Evolutionary conservation across 2,329 filamentous ascomycete genomes (phyloP), one percentile per base, ranked within the genome.

Genomic region (Colletotrichum tropicale): DNA sequence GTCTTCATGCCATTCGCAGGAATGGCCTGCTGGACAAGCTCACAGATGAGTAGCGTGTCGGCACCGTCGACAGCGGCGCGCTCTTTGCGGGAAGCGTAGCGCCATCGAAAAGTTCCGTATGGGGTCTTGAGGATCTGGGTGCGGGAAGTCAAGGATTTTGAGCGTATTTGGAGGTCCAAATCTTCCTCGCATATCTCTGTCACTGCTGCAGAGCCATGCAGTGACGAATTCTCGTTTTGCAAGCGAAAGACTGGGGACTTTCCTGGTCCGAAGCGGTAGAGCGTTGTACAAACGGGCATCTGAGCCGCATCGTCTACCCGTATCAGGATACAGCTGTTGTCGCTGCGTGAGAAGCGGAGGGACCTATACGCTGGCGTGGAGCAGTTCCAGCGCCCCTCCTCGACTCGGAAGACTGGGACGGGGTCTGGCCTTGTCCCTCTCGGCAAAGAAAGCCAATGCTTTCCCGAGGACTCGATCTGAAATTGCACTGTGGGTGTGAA

Each of bases 211-310:
- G 30, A 18, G 28, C 30, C 30, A 13, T 32, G 24, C 30, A 18
- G n/a, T 6, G n/a, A 64, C 34, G 32, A 38, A 16, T 43, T 28
- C 8, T 30, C 24, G 8, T 24, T 71, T 26, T 52, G 26, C n/a
- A 86, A 76, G 4, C 80, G 78, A 28, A 93, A 82, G 58, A 86
- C 81, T 5, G 91, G 91, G 8, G 89, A 86, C 4, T 86, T 85
- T 55, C 85, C 86, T 2, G 90, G 90, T 0, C 91, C 91, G 78
- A 89, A 92, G 77, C 87, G 88, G 82, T 93, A 93, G 5, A 85
- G 87, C 0, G 91, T 93, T 1, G 81, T 84, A 77, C 86, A 88
- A n/a, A 91, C 81, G 15, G 79, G 72, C 52, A 68, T 62, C 26
- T 77, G 68, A 2, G 75, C 67, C 7, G 79, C 78, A 16, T 86